Percentiles rank a stretch among this genome's conserved stretches.
These are phyloP conservation scores for Tephrocybe rancida DNA, from an alignment of 768 basidiomycete species.

Conservation along the genomic window DNA sequence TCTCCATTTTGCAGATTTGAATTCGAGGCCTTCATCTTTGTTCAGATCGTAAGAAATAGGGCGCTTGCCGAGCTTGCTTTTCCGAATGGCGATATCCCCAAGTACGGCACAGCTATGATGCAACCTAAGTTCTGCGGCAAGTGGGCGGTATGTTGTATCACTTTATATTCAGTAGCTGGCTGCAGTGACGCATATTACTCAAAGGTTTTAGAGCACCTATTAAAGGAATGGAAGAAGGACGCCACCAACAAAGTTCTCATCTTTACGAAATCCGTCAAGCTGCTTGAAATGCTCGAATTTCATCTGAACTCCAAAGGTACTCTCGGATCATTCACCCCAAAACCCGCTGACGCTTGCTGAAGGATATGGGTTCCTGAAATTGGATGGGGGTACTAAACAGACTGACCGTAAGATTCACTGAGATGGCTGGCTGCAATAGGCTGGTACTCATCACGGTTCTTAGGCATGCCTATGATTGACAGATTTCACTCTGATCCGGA, in stretches of 20 bases:
- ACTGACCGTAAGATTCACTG: constrained; percentile 49
- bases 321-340: neutral
- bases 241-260: constrained; percentile 84
- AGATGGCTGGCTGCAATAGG: neutral
- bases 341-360: neutral
- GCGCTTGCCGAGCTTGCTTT: constrained; percentile 66
- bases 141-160: constrained; percentile 60
- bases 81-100: constrained; percentile 54
- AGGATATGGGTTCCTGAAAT: constrained; percentile 66
- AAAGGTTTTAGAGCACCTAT: constrained; percentile 66
- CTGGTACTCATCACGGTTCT: neutral
- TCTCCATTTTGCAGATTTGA: neutral
- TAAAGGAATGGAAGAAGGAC: constrained; percentile 70
- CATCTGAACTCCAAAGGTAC: constrained; percentile 59
- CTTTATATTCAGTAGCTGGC: too few relatives aligned
- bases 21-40: neutral
- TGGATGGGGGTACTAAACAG: constrained; percentile 79
- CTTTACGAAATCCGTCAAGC: constrained; percentile 91
- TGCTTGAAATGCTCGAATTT: constrained; percentile 83
- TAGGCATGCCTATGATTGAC: constrained; percentile 89
- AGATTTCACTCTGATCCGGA: constrained; percentile 74
- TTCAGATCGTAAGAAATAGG: constrained; percentile 48
- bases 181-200: neutral
- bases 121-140: constrained; percentile 78
- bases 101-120: constrained; percentile 64